Percentiles rank a stretch among this genome's conserved stretches.
Evolutionary conservation across 2,329 filamentous ascomycete genomes (phyloP).

Genomic region (Fusarium sp.): DNA sequence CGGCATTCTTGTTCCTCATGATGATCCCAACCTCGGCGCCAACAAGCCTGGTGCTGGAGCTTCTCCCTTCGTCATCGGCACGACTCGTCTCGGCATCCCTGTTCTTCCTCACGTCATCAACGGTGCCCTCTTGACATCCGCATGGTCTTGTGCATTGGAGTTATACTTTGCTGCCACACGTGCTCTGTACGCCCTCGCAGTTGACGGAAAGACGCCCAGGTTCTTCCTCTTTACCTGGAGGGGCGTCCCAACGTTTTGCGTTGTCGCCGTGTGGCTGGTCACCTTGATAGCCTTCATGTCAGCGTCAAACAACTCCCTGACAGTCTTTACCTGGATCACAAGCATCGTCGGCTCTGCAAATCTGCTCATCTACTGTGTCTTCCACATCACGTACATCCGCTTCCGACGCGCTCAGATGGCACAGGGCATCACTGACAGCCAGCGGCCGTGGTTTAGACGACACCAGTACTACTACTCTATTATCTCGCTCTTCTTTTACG

Average conservation of each 20-base stretch:
- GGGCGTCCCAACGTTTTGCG: conserved; percentile 70
- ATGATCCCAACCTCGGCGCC: conserved; percentile 54
- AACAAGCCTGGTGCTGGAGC: conserved; percentile 66
- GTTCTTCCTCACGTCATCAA: conserved; percentile 69
- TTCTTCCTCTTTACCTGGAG: conserved; percentile 69
- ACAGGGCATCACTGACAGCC: neutral
- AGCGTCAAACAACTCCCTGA: conserved; percentile 51
- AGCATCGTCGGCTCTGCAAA: neutral
- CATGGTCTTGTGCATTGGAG: conserved; percentile 57
- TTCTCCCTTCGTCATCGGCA: conserved; percentile 73
- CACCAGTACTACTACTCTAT: conserved; percentile 1
- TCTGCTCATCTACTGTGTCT: neutral
- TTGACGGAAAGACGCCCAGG: conserved; percentile 58
- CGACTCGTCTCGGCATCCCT: conserved; percentile 64
- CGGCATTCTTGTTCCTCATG: conserved; percentile 67
- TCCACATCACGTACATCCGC: neutral
- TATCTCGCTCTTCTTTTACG: neutral
- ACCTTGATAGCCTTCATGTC: conserved; percentile 64
- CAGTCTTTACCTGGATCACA: conserved; percentile 12
- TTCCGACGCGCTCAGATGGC: neutral
- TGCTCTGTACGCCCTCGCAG: conserved; percentile 62
- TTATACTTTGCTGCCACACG: conserved; percentile 61
- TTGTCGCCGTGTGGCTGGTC: conserved; percentile 62
- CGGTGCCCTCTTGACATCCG: conserved; percentile 71
- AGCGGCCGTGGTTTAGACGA: neutral